These are phyloP conservation scores for Pontederia crassipes DNA, from an alignment of 176 grass and related monocot species.

Conservation along the genomic window DNA sequence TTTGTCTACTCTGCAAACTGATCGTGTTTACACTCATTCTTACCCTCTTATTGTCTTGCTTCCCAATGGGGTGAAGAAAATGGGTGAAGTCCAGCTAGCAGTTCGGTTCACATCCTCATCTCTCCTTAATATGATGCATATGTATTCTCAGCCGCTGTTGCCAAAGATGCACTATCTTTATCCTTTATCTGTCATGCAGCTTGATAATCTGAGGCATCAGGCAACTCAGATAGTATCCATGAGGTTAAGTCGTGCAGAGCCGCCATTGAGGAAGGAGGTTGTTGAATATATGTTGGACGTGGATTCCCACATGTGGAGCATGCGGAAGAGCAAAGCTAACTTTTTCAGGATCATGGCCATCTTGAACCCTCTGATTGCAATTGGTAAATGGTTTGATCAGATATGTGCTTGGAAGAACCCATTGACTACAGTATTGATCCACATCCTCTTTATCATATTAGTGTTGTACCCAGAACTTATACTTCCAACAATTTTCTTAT, in stretches of 20 bases:
- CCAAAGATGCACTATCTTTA: slow-evolving; percentile 68
- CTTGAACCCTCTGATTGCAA: slow-evolving; percentile 30
- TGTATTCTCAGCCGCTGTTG: slow-evolving; percentile 51
- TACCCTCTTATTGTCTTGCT: slow-evolving; percentile 47
- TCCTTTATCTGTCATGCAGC: slow-evolving; percentile 43
- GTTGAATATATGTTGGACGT: slow-evolving; percentile 67
- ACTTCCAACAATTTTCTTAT: slow-evolving; percentile 17
- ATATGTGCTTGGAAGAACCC: slow-evolving; percentile 56
- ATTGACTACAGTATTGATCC: slow-evolving; percentile 47
- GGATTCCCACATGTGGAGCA: slow-evolving; percentile 66
- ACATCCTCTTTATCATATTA: slow-evolving; percentile 40
- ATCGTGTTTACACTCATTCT: slow-evolving; percentile 38
- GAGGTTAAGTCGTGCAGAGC: slow-evolving; percentile 42
- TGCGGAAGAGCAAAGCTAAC: slow-evolving; percentile 61
- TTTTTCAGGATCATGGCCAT: slow-evolving; percentile 54
- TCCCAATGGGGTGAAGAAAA: slow-evolving; percentile 54
- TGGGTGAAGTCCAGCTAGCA: slow-evolving; percentile 58
- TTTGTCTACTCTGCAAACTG: slow-evolving; percentile 54
- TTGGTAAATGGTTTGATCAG: slow-evolving; percentile 46
- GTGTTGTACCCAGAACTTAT: slow-evolving; percentile 8
- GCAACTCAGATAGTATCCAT: slow-evolving; percentile 53
- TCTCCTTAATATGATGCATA: slow-evolving; percentile 43
- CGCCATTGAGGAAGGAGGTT: slow-evolving; percentile 52
- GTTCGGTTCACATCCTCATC: slow-evolving; percentile 54
- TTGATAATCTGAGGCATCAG: slow-evolving; percentile 51